These are phyloP conservation scores for Xylaria sp. DNA, from an alignment of 2,329 filamentous ascomycete species.

Conservation along the genomic window DNA sequence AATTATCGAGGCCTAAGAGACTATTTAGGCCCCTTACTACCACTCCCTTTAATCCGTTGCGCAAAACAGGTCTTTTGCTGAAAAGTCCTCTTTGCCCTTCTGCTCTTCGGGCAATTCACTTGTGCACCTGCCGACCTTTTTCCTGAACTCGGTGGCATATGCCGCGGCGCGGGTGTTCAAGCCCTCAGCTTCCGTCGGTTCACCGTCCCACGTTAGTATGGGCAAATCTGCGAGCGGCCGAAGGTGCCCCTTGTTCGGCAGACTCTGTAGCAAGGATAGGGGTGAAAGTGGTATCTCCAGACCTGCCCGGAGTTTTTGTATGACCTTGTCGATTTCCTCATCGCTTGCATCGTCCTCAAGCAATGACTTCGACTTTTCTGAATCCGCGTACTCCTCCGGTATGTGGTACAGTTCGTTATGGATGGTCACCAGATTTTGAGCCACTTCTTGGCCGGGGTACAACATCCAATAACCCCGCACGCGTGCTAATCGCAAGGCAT, in stretches of 20 bases:
- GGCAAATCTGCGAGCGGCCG: conserved; percentile 54
- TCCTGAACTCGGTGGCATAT: conserved; percentile 63
- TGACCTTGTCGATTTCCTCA: conserved; percentile 31
- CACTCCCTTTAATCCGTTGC: conserved; percentile 39
- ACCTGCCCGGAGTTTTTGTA: conserved; percentile 26
- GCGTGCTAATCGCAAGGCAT: conserved; percentile 74
- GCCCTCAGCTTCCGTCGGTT: conserved; percentile 42
- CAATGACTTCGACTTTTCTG: conserved; percentile 23
- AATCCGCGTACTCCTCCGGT: conserved; percentile 67
- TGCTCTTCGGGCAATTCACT: conserved; percentile 29
- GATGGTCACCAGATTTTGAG: conserved; percentile 64
- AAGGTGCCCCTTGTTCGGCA: conserved; percentile 48
- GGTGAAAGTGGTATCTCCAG: conserved; percentile 46
- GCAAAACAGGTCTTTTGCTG: conserved; percentile 69
- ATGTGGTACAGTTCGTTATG: conserved; percentile 74
- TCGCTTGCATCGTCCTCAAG: conserved; percentile 33
- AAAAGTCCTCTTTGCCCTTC: conserved; percentile 39
- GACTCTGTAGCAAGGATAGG: conserved; percentile 53
- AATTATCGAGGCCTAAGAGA: conserved; percentile 5
- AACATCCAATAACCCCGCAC: conserved; percentile 77
- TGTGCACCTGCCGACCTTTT: conserved; percentile 68
- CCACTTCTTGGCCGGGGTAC: conserved; percentile 68
- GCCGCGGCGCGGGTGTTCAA: conserved; percentile 49
- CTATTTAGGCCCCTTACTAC: neutral
- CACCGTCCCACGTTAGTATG: conserved; percentile 67